phyloP scores from a whole-genome alignment of 2,329 filamentous ascomycete species.

The Fragosphaeria purpurea region DNA sequence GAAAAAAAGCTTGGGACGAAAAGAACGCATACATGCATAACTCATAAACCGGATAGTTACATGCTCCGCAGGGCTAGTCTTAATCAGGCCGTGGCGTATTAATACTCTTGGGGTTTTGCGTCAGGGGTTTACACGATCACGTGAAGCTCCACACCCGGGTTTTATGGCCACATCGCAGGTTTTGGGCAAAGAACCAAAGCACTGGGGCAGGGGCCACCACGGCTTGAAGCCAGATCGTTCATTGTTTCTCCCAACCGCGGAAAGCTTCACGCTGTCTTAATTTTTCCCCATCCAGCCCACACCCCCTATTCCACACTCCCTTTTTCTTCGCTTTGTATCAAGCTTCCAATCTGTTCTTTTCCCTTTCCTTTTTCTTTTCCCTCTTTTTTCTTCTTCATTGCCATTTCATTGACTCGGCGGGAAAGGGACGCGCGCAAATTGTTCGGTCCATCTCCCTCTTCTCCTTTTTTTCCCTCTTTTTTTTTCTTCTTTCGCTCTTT shows the following conservation, averaged over 20 bases:
- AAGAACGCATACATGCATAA: too few relatives aligned
- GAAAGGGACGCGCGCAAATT: too few relatives aligned
- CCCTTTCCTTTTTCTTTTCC: background rate
- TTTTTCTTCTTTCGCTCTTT: slow-evolving; percentile 1
- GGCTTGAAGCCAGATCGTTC: slow-evolving; percentile 22
- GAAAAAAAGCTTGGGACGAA: too few relatives aligned
- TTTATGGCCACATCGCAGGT: slow-evolving; percentile 18
- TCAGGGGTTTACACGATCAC: slow-evolving; percentile 7
- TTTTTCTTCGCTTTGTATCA: background rate
- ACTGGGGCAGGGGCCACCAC: too few relatives aligned
- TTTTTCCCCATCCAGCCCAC: slow-evolving; percentile 6
- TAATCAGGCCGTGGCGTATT: background rate
- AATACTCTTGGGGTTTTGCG: background rate
- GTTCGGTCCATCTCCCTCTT: background rate
- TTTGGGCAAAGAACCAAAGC: background rate
- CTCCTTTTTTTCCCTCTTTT: background rate
- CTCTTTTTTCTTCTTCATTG: too few relatives aligned
- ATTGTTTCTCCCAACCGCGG: slow-evolving; percentile 6
- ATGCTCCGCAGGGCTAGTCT: background rate
- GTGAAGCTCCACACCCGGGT: slow-evolving; percentile 8
- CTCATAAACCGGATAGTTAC: too few relatives aligned
- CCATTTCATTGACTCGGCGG: too few relatives aligned
- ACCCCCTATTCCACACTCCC: background rate
- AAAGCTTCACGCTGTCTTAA: slow-evolving; percentile 1
- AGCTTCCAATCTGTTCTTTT: background rate